Evolutionary conservation across 331 rosid genomes (phyloP).

Genomic region (Arachis monticola): DNA sequence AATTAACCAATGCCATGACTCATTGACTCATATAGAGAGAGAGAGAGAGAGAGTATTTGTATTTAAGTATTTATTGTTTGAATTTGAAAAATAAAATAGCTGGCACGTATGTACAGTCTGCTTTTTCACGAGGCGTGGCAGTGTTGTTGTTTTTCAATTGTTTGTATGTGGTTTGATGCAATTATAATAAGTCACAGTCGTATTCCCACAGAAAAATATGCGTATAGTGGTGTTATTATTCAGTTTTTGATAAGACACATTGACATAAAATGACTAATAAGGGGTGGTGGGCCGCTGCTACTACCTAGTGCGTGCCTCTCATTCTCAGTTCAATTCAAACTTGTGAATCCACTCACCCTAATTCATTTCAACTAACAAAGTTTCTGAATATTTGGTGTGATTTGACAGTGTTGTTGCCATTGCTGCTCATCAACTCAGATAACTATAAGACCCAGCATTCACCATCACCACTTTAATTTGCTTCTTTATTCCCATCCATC

Average conservation of each 20-base stretch:
- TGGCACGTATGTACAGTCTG: slow-evolving; percentile 31
- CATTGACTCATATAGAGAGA: too few species aligned
- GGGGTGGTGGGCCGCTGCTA: slow-evolving; percentile 8
- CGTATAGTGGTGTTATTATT: slow-evolving; percentile 16
- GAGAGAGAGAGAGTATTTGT: too few species aligned
- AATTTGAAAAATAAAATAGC: background rate
- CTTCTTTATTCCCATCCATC: slow-evolving; percentile 41
- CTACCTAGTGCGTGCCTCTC: too few species aligned
- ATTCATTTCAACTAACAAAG: too few species aligned
- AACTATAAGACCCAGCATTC: background rate
- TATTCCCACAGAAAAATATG: slow-evolving; percentile 38
- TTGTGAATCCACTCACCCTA: too few species aligned
- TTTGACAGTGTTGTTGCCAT: slow-evolving; percentile 45
- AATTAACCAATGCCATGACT: too few species aligned
- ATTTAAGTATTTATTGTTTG: too few species aligned
- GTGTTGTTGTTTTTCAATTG: slow-evolving; percentile 37
- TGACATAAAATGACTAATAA: slow-evolving; percentile 16
- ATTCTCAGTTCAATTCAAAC: too few species aligned
- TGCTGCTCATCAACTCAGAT: too few species aligned
- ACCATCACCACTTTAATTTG: background rate
- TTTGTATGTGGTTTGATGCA: slow-evolving; percentile 7
- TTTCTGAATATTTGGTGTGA: slow-evolving; percentile 42
- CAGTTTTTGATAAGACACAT: slow-evolving; percentile 49
- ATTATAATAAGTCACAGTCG: slow-evolving; percentile 35
- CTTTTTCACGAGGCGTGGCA: slow-evolving; percentile 48